A percentile compares a stretch with the other conserved stretches of the same genome.
These are phyloP conservation scores for Coniochaeta sp. DNA, from an alignment of 2,329 filamentous ascomycete genomes.

Conservation along the genomic window DNA sequence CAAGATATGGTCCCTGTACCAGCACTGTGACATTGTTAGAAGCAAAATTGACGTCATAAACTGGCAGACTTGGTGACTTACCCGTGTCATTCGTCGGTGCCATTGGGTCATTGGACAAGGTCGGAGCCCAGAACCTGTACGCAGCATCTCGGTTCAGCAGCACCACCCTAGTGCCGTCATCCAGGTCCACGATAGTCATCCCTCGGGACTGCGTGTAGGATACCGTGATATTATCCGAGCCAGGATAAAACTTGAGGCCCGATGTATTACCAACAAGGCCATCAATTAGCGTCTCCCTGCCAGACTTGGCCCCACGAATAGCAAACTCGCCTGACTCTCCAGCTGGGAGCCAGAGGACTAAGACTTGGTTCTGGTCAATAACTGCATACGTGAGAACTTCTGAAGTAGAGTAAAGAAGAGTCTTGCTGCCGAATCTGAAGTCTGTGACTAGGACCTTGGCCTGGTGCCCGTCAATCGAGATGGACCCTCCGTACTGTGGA, in stretches of 20 bases:
- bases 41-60: background rate
- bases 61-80: constrained; percentile 17
- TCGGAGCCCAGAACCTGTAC: constrained; percentile 50
- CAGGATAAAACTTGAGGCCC: constrained; percentile 31
- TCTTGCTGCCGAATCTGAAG: constrained; percentile 44
- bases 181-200: constrained; percentile 36
- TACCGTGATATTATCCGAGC: constrained; percentile 31
- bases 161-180: constrained; percentile 39
- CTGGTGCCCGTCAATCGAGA: constrained; percentile 52
- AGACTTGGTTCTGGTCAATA: constrained; percentile 36
- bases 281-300: constrained; percentile 18
- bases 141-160: constrained; percentile 46
- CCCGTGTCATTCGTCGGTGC: constrained; percentile 36
- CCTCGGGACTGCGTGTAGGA: constrained; percentile 42
- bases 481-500: constrained; percentile 37
- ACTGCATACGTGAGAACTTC: constrained; percentile 45
- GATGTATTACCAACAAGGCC: constrained; percentile 26
- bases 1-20: constrained; percentile 44
- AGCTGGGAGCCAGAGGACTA: constrained; percentile 46
- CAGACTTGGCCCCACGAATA: constrained; percentile 31
- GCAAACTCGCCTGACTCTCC: constrained; percentile 49
- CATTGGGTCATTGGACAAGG: constrained; percentile 37
- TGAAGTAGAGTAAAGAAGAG: constrained; percentile 46
- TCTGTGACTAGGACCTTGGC: constrained; percentile 56
- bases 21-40: constrained; percentile 26